Percentiles rank a stretch among this genome's conserved stretches.
Conservation (phyloP, 2,329 filamentous ascomycete genomes). For the Aspergillus terreus region DNA sequence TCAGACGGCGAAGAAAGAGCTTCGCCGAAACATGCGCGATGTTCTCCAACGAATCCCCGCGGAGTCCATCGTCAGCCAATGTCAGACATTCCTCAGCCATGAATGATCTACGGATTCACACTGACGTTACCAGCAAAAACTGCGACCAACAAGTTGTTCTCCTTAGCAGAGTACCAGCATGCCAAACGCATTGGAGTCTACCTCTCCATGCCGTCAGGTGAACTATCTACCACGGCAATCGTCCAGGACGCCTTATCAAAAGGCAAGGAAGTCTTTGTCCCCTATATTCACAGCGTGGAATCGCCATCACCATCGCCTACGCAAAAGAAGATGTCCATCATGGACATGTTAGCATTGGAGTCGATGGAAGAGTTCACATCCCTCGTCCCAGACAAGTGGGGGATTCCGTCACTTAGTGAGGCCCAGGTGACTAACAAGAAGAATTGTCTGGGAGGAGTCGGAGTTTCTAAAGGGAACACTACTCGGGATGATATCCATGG, state of each 20-base stretch:
- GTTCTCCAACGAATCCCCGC: constrained; percentile 58
- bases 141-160: constrained; percentile 62
- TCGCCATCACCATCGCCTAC: constrained; percentile 26
- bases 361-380: constrained; percentile 73
- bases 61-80: constrained; percentile 65
- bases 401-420: constrained; percentile 78
- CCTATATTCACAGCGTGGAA: constrained; percentile 70
- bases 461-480: constrained; percentile 22
- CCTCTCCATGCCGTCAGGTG: constrained; percentile 84
- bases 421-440: constrained; percentile 62
- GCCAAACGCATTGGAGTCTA: constrained; percentile 80
- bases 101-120: constrained; percentile 1
- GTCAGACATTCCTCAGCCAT: constrained; percentile 47
- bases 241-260: constrained; percentile 72
- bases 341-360: constrained; percentile 89
- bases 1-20: constrained; percentile 68
- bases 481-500: constrained; percentile 33
- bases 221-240: constrained; percentile 79
- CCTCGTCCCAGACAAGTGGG: constrained; percentile 78
- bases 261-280: constrained; percentile 86
- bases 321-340: constrained; percentile 61
- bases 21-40: constrained; percentile 67
- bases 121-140: constrained; percentile 52
- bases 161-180: constrained; percentile 68
- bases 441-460: constrained; percentile 68